Evolutionary conservation across 768 basidiomycete genomes (phyloP), one percentile per base, ranked within the genome.

Genomic region (Infundibulicybe gibba): DNA sequence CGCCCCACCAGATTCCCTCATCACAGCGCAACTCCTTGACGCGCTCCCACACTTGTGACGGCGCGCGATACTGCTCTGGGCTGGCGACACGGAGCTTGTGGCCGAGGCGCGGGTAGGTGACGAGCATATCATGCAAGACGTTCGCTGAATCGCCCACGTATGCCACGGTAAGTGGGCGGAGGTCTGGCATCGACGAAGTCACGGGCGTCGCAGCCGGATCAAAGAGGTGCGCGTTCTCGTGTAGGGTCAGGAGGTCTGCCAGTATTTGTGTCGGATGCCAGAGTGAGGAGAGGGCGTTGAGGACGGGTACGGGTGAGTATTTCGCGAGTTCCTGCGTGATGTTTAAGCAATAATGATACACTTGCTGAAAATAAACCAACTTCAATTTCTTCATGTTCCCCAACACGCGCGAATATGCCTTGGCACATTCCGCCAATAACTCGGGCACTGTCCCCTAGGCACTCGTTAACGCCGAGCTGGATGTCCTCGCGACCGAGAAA

Each of bases 231-330:
- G 77, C 75, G 48, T 83, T 73, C 61, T 97, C 94, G 56, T 91
- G 83, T 13, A 98, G 75, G 0, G 94, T 94, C 51, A 98, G 72
- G 4, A 98, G 63, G 70, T 97, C 94, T 2, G 97, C 97, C 21
- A 99, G 83, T 50, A 87, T 82, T 61, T 99, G 97, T 0, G 94
- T 94, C 2, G 97, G 97, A 61, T 99, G 97, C 87, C 92, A 99
- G 38, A 94, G 79, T 14, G 87, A 88, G 2, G 93, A 97, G 15
- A 99, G 83, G 5, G 97, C 97, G 62, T 98, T 99, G 62, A 97
- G 75, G 14, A 99, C 92, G 2, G 97, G 97, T 2, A 97, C 92
- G 1, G 87, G 83, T 0, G 94, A 94, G 69, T 94, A 74, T 64
- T 85, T 75, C 9, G 91, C 94, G 17, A 99, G 75, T 72, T 91